Base-by-base conservation (phyloP, 192 early-diverging fungal species). In the Phlyctochytrium bullatum region DNA sequence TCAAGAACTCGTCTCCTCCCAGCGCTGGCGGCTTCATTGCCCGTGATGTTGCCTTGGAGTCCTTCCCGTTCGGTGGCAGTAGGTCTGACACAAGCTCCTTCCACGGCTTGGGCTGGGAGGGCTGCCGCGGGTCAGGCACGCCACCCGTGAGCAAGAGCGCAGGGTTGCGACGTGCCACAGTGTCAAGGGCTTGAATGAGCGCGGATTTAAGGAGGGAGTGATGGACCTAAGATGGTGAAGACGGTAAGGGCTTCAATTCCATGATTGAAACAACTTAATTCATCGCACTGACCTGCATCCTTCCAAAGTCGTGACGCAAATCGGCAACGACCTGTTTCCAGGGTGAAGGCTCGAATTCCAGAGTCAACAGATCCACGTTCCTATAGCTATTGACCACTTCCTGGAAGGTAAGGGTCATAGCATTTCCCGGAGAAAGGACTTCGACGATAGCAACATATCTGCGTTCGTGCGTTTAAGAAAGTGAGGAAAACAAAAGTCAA, bases 311-410 rank as follows among this genome's bases (percentile, higher is more conserved):
- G 32, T 16, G 10, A n/a, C 58, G 30, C 6, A 74, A 33, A 29
- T 62, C 66, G 3, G 10, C 24, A 17, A 67, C 52, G 16, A 78
- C 31, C 30, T 78, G 52, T 12, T 12, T 17, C 73, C 77, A 74
- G 1, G 63, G 36, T 16, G 61, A 30, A 4, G 66, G 62, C 1
- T 36, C 34, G 52, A 78, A 74, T 24, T 78, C 77, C 36, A 78
- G 62, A 1, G 32, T 25, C 16, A 78, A 30, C 2, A 78, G 40
- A 25, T 66, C 30, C 1, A 74, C 60, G 20, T 56, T 27, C 4
- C 77, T 50, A 57, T 78, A 74, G 16, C 59, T 66, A 30, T 34
- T 66, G 32, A 74, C 64, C 30, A 74, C 31, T 66, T 78, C 77
- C 23, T 33, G n/a, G 53, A 78, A 78, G 17, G 20, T 58, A 0